Evolutionary conservation across 2,329 filamentous ascomycete genomes (phyloP), one percentile per base, ranked within the genome.

Genomic region (Aspergillus carbonarius): DNA sequence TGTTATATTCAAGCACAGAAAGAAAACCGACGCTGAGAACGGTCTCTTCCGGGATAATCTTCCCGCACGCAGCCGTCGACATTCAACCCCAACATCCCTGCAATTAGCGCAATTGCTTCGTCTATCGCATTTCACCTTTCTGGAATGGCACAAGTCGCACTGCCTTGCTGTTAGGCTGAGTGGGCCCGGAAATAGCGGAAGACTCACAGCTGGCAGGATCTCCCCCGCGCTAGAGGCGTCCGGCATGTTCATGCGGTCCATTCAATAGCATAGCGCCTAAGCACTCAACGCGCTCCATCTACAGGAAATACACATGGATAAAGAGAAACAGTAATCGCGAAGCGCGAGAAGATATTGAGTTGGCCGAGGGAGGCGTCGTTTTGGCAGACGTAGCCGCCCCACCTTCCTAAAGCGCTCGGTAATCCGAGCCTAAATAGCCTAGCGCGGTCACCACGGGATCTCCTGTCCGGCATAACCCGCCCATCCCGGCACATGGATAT

Each of bases 111-210:
- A 72, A 18, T 49, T 47, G 6, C 50, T 35, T 34, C 63, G 57
- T 49, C 62, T 64, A 58, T 71, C 63, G 52, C 69, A 72, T 54
- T 66, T 68, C 3, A 69, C 68, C 66, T 70, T 70, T 61, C 67
- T 67, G 2, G 66, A 58, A 59, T 69, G 57, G 54, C 68, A 70
- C 8, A 32, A 32, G 9, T 32, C 30, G 9, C 30, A 32, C 30
- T 32, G 10, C 8, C 8, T 12, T 12, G 30, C 2, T 9, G 9
- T 32, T 32, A 32, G 30, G 2, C 7, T 5, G 5, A 32, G 8
- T 10, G 30, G 30, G 30, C 30, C 27, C 30, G 30, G 30, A 12
- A 32, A 9, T 1, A 3, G 30, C 30, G 30, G 30, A 32, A 32
- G 8, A 10, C 30, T 32, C 30, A 32, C 30, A 32, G 30, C 30